Conservation (phyloP, 805 yeast species). For the Nematodospora valgi region DNA sequence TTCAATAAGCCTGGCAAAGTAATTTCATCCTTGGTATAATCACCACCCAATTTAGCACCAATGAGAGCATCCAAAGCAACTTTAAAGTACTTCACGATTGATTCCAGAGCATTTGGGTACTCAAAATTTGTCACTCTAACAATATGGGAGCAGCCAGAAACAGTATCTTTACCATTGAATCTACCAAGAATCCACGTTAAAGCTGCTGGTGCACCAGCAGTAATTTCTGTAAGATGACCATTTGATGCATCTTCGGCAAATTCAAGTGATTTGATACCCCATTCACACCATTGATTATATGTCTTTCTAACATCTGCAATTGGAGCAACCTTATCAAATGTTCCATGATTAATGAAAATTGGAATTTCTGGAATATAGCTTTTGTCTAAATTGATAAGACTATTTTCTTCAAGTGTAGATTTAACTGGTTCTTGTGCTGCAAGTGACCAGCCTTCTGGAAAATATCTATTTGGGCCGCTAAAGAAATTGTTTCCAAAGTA, state of each 20-base stretch:
- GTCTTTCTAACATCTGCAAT: conserved; percentile 16
- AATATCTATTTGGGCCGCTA: conserved; percentile 11
- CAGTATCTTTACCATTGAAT: conserved; percentile 39
- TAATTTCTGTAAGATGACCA: conserved; percentile 23
- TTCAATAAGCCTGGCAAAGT: no score
- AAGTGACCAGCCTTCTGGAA: conserved; percentile 16
- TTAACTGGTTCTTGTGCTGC: conserved; percentile 10
- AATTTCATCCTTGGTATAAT: no score
- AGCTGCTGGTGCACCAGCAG: conserved; percentile 20
- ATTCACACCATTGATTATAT: conserved; percentile 26
- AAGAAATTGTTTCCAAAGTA: conserved; percentile 11
- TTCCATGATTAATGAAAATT: conserved; percentile 18
- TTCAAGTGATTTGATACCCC: conserved; percentile 26
- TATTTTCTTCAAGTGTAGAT: conserved; percentile 17
- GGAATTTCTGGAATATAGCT: conserved; percentile 18
- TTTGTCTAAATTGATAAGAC: conserved; percentile 15
- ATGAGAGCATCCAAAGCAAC: no score
- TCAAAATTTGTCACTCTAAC: conserved; percentile 1
- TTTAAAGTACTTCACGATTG: no score
- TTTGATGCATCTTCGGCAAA: conserved; percentile 21
- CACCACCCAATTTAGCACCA: no score
- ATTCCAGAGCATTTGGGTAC: no score
- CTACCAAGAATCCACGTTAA: conserved; percentile 16
- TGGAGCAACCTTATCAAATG: conserved; percentile 18
- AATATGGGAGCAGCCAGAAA: conserved; percentile 13